phyloP scores from a whole-genome alignment of 768 basidiomycete species.

The Cystobasidium onofrii region DNA sequence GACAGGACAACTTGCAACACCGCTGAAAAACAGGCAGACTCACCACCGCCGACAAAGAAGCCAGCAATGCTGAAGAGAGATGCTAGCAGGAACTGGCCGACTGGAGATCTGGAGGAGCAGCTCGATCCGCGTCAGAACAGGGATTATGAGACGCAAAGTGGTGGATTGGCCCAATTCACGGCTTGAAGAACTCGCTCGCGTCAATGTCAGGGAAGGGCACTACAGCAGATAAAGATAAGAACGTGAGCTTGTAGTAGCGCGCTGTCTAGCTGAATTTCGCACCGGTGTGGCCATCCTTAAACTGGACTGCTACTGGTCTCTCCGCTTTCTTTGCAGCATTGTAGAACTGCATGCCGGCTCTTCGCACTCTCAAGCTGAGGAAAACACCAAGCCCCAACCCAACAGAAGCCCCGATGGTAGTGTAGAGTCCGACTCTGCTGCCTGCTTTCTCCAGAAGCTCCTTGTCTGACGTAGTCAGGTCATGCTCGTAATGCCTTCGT shows the following conservation, averaged over 20 bases:
- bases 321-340: slow-evolving; percentile 23
- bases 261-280: too few relatives aligned
- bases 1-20: not conserved
- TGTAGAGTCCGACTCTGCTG: slow-evolving; percentile 8
- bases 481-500: slow-evolving; percentile 16
- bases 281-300: slow-evolving; percentile 21
- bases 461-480: slow-evolving; percentile 17
- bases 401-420: slow-evolving; percentile 18
- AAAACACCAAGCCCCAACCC: slow-evolving; percentile 14
- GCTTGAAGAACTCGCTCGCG: slow-evolving; percentile 28
- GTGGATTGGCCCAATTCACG: not conserved
- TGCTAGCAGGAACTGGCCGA: not conserved
- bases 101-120: not conserved
- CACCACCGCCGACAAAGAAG: slow-evolving; percentile 26
- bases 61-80: slow-evolving; percentile 15
- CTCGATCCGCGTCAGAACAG: not conserved
- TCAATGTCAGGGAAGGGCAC: slow-evolving; percentile 23
- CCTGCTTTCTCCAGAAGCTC: slow-evolving; percentile 15
- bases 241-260: too few relatives aligned
- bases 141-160: not conserved
- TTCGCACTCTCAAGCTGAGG: slow-evolving; percentile 9
- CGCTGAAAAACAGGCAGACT: not conserved
- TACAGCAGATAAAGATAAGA: not conserved
- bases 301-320: slow-evolving; percentile 19
- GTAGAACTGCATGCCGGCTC: slow-evolving; percentile 6